Percentiles rank a stretch among this genome's conserved stretches.
Conservation (phyloP, 495 filamentous ascomycete species). For the Hypoxylon fragiforme region DNA sequence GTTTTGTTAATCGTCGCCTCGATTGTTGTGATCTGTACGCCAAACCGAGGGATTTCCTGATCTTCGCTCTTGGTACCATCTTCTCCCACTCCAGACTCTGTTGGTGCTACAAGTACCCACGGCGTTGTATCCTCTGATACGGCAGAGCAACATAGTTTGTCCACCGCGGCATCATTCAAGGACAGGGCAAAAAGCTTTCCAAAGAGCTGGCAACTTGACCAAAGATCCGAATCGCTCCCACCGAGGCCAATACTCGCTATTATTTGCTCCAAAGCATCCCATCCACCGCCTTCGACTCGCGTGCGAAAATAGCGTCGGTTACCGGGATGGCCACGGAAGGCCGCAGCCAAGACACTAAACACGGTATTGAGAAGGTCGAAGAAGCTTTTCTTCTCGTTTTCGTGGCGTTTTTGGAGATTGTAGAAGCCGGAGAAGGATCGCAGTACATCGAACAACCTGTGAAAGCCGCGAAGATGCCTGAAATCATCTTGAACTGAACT, state of each 20-base stretch:
- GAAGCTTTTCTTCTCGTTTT: slow-evolving; percentile 61
- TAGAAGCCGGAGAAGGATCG: slow-evolving; percentile 72
- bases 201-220: slow-evolving; percentile 75
- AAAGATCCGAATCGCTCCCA: slow-evolving; percentile 59
- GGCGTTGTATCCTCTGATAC: slow-evolving; percentile 35
- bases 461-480: slow-evolving; percentile 79
- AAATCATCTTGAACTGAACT: slow-evolving; percentile 72
- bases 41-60: slow-evolving; percentile 21
- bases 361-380: slow-evolving; percentile 71
- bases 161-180: slow-evolving; percentile 72
- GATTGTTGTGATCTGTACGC: slow-evolving; percentile 38
- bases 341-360: slow-evolving; percentile 72
- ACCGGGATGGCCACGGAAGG: slow-evolving; percentile 77
- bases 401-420: slow-evolving; percentile 60
- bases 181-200: slow-evolving; percentile 82
- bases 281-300: slow-evolving; percentile 72
- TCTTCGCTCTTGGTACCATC: slow-evolving; percentile 25
- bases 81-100: slow-evolving; percentile 30
- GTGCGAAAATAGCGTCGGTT: slow-evolving; percentile 85
- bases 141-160: slow-evolving; percentile 51
- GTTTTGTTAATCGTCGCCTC: slow-evolving; percentile 49
- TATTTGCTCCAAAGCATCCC: slow-evolving; percentile 71
- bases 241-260: slow-evolving; percentile 64
- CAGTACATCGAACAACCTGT: slow-evolving; percentile 68
- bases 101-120: slow-evolving; percentile 39